Base-by-base conservation (phyloP, 352 stramenopile genomes). In the Globisporangium solare region DNA sequence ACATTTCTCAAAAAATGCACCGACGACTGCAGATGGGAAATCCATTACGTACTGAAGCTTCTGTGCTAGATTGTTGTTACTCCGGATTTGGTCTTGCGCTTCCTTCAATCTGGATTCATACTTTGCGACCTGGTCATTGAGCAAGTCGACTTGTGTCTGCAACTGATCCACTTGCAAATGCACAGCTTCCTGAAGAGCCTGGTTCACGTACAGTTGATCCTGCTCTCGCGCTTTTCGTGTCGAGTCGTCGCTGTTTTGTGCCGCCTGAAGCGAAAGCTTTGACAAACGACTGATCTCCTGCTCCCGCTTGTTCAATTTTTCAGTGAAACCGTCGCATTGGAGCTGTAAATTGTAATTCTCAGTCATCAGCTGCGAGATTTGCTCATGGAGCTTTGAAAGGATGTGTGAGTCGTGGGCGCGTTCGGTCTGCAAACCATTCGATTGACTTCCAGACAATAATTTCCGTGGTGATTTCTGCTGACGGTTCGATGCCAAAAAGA, bases 61-160 rank as follows among this genome's bases (percentile, higher is more conserved):
- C 12, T 91, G 67, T 2, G 77, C 70, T 1, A 91, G 57, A 15
- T 37, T 48, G 13, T 58, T 69, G 47, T 75, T 75, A 1, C 66
- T 67, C 31, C 49, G 58, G 31, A 88, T 70, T 51, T 88, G 70
- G 21, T 88, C 66, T 22, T 73, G 76, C 1, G 79, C 70, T 21
- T 86, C 76, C 54, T 78, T 81, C 1, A 94, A 61, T 37, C 78
- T 75, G n/a, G 63, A 66, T 50, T 94, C 84, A 56, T 94, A 92
- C 63, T 88, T 92, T 22, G 73, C 79, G 21, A 92, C 81, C 48
- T 94, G 82, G 47, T 80, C 80, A 56, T 90, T 94, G 12, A 94
- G 60, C 14, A 90, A 58, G 53, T 92, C 78, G 13, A 94, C 74
- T 56, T 92, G 84, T 0, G 65, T 71, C 24, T 65, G 76, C 46